Conservation (phyloP, 345 rosid species). For the Lumnitzera littorea region DNA sequence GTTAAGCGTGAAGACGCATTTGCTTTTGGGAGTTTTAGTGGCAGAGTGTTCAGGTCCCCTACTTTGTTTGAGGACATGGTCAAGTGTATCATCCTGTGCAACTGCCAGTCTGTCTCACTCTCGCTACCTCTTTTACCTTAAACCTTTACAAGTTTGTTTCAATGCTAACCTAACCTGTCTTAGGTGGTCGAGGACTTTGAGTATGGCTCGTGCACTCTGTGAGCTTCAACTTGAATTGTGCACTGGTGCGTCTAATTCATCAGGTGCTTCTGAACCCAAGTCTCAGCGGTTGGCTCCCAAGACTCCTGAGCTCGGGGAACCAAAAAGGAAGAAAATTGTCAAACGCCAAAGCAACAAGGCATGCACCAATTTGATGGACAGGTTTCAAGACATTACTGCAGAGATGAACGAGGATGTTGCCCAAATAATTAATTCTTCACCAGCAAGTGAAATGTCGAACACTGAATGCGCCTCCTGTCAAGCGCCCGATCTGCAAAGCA, state of each 20-base stretch:
- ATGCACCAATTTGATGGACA: constrained; percentile 10
- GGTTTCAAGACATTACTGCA: constrained; percentile 1
- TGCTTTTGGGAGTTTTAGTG: constrained; percentile 19
- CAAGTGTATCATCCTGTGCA: constrained; percentile 49
- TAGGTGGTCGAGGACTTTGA: constrained; percentile 48
- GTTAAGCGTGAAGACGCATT: neutral
- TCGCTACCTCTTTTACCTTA: neutral
- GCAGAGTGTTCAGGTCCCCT: constrained; percentile 56
- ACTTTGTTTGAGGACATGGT: constrained; percentile 55
- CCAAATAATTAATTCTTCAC: neutral
- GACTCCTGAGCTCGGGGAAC: constrained; percentile 25
- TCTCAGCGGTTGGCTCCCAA: constrained; percentile 15
- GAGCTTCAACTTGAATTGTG: constrained; percentile 40
- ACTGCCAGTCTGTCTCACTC: constrained; percentile 30
- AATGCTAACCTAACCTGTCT: neutral
- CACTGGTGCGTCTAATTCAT: constrained; percentile 4
- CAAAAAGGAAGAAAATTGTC: constrained; percentile 10
- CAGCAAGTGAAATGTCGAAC: neutral
- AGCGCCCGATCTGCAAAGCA: neutral
- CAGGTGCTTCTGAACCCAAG: neutral
- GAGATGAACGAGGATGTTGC: constrained; percentile 5
- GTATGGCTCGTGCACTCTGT: constrained; percentile 46
- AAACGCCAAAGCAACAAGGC: constrained; percentile 1
- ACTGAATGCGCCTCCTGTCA: constrained; percentile 7
- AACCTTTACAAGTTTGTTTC: neutral